Evolutionary conservation across 352 stramenopile species (phyloP).

Genomic region (Lagenidium giganteum): DNA sequence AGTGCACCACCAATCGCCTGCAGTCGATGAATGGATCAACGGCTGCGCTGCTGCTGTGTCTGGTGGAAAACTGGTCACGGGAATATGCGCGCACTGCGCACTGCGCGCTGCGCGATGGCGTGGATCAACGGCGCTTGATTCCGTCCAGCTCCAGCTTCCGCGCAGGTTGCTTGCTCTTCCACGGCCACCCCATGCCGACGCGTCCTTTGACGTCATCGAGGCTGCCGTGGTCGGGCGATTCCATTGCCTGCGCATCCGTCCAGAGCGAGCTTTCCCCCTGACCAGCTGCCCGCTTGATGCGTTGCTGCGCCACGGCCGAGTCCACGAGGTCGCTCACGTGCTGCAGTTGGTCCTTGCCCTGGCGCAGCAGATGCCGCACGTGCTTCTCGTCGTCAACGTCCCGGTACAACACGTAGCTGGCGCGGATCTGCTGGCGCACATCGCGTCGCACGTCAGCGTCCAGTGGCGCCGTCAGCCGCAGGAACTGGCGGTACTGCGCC

Average conservation of each 20-base stretch:
- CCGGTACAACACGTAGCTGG: slow-evolving; percentile 45
- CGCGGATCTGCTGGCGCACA: slow-evolving; percentile 58
- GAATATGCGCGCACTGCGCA: too few species aligned
- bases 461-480: slow-evolving; percentile 51
- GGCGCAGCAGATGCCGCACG: slow-evolving; percentile 38
- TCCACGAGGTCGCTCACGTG: slow-evolving; percentile 67
- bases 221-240: slow-evolving; percentile 1
- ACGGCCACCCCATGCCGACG: slow-evolving; percentile 56
- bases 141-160: slow-evolving; percentile 54
- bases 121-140: slow-evolving; percentile 36
- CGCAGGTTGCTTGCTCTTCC: slow-evolving; percentile 39
- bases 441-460: slow-evolving; percentile 32
- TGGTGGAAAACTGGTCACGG: too few species aligned
- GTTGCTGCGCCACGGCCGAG: slow-evolving; percentile 48
- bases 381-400: slow-evolving; percentile 46
- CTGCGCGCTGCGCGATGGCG: too few species aligned
- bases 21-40: too few species aligned
- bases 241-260: slow-evolving; percentile 20
- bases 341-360: slow-evolving; percentile 57
- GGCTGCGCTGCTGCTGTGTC: too few species aligned
- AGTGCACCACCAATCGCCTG: too few species aligned
- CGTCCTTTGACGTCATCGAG: slow-evolving; percentile 50
- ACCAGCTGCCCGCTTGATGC: slow-evolving; percentile 4
- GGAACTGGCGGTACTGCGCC: slow-evolving; percentile 58
- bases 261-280: slow-evolving; percentile 22